A percentile compares a stretch with the other conserved stretches of the same genome.
Evolutionary conservation across 257 asterid species (phyloP).

Genomic region (Solanum pennellii): DNA sequence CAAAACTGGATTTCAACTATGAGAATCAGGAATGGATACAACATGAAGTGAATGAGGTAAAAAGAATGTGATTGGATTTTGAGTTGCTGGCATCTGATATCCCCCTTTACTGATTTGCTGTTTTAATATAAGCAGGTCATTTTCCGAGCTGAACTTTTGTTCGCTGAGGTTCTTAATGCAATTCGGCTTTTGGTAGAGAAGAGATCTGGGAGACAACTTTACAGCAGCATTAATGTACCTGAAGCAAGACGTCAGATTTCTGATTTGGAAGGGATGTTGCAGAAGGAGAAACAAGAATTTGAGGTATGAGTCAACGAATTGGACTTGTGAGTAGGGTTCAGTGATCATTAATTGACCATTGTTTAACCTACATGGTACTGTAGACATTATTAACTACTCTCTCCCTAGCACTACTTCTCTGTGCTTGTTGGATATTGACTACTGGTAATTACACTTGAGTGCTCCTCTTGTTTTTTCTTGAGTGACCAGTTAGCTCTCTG

Average conservation of each 20-base stretch:
- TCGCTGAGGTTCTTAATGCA: conserved; percentile 66
- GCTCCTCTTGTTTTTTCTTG: neutral
- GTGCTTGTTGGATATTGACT: neutral
- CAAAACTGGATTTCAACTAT: conserved; percentile 71
- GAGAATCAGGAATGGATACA: conserved; percentile 83
- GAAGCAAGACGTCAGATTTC: conserved; percentile 47
- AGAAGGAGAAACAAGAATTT: conserved; percentile 76
- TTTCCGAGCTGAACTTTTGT: conserved; percentile 71
- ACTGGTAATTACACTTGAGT: neutral
- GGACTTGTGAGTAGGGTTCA: neutral
- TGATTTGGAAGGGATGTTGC: conserved; percentile 59
- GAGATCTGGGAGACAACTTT: conserved; percentile 19
- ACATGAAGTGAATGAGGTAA: conserved; percentile 68
- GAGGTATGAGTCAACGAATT: conserved; percentile 37
- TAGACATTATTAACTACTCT: neutral
- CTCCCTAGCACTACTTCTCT: neutral
- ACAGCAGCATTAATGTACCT: conserved; percentile 17
- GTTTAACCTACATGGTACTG: neutral
- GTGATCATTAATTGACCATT: neutral
- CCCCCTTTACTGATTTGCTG: neutral
- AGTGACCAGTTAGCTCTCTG: neutral
- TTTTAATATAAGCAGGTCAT: conserved; percentile 43
- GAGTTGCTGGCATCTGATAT: neutral
- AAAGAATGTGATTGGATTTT: neutral
- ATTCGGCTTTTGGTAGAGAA: conserved; percentile 43